Evolutionary conservation across 164 flowering plant genomes (phyloP).

Genomic region (Warburgia ugandensis): DNA sequence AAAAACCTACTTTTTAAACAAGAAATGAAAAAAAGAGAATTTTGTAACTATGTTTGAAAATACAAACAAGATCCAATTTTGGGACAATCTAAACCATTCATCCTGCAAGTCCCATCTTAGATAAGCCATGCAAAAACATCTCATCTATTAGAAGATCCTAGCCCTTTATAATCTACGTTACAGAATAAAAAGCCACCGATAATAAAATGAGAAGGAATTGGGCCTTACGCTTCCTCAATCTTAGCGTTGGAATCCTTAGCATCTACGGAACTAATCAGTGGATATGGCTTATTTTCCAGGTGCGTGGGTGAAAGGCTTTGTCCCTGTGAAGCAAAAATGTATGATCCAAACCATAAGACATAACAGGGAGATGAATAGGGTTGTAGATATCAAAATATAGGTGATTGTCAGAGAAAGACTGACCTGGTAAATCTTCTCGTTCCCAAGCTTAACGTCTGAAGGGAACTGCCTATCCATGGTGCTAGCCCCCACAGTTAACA

Average conservation of each 20-base stretch:
- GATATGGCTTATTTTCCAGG: constrained; percentile 26
- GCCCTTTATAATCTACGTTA: background rate
- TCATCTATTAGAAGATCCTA: too few species aligned
- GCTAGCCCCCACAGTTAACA: constrained; percentile 63
- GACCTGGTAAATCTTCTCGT: constrained; percentile 24
- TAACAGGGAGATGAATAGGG: background rate
- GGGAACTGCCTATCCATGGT: constrained; percentile 49
- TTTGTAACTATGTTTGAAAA: too few species aligned
- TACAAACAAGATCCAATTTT: background rate
- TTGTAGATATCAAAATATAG: too few species aligned
- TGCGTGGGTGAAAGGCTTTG: constrained; percentile 27
- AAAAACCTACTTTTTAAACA: too few species aligned
- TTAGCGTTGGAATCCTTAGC: constrained; percentile 31
- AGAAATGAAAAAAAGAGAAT: too few species aligned
- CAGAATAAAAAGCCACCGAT: background rate
- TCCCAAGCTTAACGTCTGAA: constrained; percentile 34
- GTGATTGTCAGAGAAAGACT: background rate
- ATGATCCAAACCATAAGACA: background rate
- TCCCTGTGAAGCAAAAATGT: constrained; percentile 29
- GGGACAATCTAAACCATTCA: background rate
- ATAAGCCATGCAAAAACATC: too few species aligned
- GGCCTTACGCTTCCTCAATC: constrained; percentile 24
- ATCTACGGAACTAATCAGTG: constrained; percentile 22
- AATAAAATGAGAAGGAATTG: background rate
- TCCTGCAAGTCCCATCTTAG: background rate